Percentiles rank a stretch among this genome's conserved stretches.
These are phyloP conservation scores for Trichoderma breve DNA, from an alignment of 2,329 filamentous ascomycete species.

Conservation along the genomic window DNA sequence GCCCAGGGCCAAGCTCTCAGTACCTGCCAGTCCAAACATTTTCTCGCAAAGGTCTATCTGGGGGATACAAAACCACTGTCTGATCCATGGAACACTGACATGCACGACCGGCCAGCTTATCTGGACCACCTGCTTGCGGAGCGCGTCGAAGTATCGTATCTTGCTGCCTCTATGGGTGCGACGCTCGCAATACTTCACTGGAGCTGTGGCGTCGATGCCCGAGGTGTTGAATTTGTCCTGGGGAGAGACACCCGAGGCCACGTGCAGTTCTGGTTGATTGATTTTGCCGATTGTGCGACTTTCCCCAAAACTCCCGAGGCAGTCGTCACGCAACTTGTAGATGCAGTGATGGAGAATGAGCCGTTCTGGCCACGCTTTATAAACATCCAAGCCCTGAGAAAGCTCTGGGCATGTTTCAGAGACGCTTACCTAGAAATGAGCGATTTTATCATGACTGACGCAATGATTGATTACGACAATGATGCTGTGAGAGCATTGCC, in stretches of 20 bases:
- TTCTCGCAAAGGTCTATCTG: constrained; percentile 21
- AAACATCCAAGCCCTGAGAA: constrained; percentile 14
- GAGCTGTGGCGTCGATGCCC: constrained; percentile 25
- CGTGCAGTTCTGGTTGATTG: constrained; percentile 25
- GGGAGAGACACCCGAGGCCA: constrained; percentile 17
- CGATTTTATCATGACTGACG: constrained; percentile 14
- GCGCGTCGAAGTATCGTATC: not conserved
- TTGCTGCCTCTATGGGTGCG: constrained; percentile 24
- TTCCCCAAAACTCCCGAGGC: constrained; percentile 13
- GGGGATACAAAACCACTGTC: constrained; percentile 20
- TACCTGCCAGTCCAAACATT: constrained; percentile 9
- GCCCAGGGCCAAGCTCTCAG: constrained; percentile 19
- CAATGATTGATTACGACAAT: not conserved
- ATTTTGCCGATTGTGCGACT: constrained; percentile 25
- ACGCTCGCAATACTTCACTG: constrained; percentile 29
- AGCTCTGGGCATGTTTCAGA: constrained; percentile 21
- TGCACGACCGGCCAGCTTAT: constrained; percentile 24
- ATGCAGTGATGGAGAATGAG: constrained; percentile 20
- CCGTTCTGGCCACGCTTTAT: constrained; percentile 22
- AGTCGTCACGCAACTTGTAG: constrained; percentile 21
- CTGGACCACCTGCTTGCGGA: constrained; percentile 26
- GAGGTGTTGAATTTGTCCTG: constrained; percentile 27
- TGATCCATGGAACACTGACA: constrained; percentile 19
- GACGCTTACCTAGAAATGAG: constrained; percentile 20
- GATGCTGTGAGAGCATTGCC: constrained; percentile 8